Evolutionary conservation across 257 asterid genomes (phyloP), one percentile per base, ranked within the genome.

Genomic region (Scutellaria galericulata): DNA sequence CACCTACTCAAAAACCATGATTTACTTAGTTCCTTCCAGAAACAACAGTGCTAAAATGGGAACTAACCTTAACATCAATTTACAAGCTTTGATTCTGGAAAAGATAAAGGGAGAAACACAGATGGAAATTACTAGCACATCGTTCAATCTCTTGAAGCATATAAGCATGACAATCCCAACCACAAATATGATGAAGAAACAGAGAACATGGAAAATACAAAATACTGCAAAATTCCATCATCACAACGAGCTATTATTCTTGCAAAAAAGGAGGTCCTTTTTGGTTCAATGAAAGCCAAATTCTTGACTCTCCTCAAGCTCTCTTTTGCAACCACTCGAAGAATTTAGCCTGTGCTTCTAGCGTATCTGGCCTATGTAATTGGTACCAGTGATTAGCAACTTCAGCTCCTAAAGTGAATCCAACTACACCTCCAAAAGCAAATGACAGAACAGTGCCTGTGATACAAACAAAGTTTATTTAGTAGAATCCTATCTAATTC

Each of bases 301-400:
- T 15, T 14, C 66, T 77, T 45, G 72, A 66, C 8, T 73, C 22
- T 18, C 69, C 79, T 78, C 77, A 84, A 27, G 84, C 85, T 79
- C 82, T 90, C 77, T 86, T 87, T 86, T 90, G 92, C 89, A 95
- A 75, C 98, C 98, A 93, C 77, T 93, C 96, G 67, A 73, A 78
- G 86, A 89, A 93, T 67, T 89, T 93, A 63, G 88, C 82, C 86
- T 93, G 96, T 37, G 98, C 84, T 58, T 90, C 80, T 80, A 86
- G 77, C 1, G 98, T 80, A 64, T 90, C 90, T 76, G 81, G 46
- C 86, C 88, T 75, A 68, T 89, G 90, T 27, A 93, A 79, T 86
- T 89, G 95, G 85, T 88, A 84, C 76, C 80, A 83, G 83, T 90
- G 98, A 79, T 85, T 90, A 12, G 86, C 97, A 41, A 85, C 72